These are phyloP conservation scores for Globisporangium mamillatum DNA, from an alignment of 352 stramenopile genomes.

Conservation along the genomic window DNA sequence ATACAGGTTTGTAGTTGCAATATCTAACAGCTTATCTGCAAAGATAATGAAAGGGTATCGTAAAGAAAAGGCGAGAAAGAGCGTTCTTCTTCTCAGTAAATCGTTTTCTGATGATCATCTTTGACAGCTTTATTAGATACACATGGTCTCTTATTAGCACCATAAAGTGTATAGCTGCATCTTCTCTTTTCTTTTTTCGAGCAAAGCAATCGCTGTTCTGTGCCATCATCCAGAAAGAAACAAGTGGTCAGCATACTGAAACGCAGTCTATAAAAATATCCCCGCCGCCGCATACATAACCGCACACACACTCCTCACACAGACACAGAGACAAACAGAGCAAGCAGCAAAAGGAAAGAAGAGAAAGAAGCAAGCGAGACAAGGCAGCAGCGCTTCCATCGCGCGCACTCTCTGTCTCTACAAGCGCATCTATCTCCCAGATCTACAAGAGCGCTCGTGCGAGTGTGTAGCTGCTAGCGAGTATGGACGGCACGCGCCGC, in stretches of 20 bases:
- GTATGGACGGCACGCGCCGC: conserved; percentile 20
- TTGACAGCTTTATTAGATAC: not conserved
- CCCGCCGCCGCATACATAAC: not conserved
- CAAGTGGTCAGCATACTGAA: conserved; percentile 10
- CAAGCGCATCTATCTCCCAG: not conserved
- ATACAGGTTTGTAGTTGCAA: not conserved
- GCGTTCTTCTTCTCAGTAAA: not conserved
- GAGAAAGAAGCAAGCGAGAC: not conserved
- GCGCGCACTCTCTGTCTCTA: not conserved
- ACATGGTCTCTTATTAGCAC: not conserved
- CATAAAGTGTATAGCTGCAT: not conserved
- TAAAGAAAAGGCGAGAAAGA: not conserved
- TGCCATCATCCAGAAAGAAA: not conserved
- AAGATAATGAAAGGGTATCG: not conserved
- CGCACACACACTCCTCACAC: not conserved
- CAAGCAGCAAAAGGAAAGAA: not conserved
- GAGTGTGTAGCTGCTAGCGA: not conserved
- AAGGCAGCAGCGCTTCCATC: not conserved
- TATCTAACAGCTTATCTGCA: not conserved
- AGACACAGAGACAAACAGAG: not conserved
- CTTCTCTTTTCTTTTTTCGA: conserved; percentile 6
- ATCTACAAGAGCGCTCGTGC: not conserved
- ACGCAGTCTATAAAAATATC: conserved; percentile 7
- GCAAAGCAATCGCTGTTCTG: not conserved
- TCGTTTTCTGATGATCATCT: not conserved